These are phyloP conservation scores for Paramecium bursaria DNA, from an alignment of 73 alveolate genomes.

Conservation along the genomic window DNA sequence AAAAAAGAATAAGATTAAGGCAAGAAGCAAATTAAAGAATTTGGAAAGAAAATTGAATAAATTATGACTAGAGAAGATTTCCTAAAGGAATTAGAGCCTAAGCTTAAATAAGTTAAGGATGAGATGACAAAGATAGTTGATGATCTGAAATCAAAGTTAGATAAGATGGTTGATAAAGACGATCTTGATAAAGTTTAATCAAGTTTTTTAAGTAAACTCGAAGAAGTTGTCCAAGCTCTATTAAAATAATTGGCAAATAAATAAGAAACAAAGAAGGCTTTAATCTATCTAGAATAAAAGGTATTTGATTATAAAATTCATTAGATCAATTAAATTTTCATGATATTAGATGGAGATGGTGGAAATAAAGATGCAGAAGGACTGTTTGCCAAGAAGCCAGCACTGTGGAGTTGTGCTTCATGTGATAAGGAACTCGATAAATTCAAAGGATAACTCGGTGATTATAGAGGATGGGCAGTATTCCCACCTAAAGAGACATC, in stretches of 20 bases:
- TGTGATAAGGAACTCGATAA: conserved; percentile 67
- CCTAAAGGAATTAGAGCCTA: conserved; percentile 7
- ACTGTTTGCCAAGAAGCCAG: conserved; percentile 60
- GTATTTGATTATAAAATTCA: neutral
- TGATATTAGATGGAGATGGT: conserved; percentile 37
- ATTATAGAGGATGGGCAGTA: conserved; percentile 64
- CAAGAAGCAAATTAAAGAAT: neutral
- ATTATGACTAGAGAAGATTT: conserved; percentile 49
- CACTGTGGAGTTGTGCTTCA: conserved; percentile 68
- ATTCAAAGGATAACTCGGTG: conserved; percentile 66
- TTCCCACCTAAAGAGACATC: conserved; percentile 72
- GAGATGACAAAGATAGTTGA: conserved; percentile 45
- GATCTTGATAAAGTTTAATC: conserved; percentile 45
- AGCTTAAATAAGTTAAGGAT: conserved; percentile 22
- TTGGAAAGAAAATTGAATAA: conserved; percentile 28
- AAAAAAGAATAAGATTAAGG: conserved; percentile 21
- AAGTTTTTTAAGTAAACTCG: conserved; percentile 55
- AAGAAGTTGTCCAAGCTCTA: conserved; percentile 66
- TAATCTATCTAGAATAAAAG: conserved; percentile 63
- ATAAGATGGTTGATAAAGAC: conserved; percentile 63
- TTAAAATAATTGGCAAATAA: conserved; percentile 59
- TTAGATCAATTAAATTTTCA: conserved; percentile 24
- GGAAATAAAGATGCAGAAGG: conserved; percentile 47
- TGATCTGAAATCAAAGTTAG: conserved; percentile 52
- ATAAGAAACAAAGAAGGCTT: conserved; percentile 63